Base-by-base conservation (phyloP, 768 basidiomycete species). In the Hirschioporus abietinus region DNA sequence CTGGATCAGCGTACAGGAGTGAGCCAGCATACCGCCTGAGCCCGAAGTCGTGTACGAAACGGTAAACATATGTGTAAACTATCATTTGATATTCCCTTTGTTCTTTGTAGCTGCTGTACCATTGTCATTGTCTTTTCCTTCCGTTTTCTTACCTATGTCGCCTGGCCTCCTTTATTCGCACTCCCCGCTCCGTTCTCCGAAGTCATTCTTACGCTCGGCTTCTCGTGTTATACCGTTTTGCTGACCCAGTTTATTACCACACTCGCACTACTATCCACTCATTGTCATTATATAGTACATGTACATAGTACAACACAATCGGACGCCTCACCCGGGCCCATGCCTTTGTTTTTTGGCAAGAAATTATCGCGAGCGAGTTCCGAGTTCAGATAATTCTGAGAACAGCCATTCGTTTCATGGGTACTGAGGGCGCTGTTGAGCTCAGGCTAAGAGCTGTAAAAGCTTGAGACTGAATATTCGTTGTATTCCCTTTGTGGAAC, bases 1-100 rank as follows among this genome's bases (percentile, higher is more conserved):
- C 69, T 93, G 91, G 91, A 78, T 93, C 64, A 91, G 86, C 73
- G 76, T 92, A 18, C 65, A 68, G 23, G 66, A 66, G 23, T 61
- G 60, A 61, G 23, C 7, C 7, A 60, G 59, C 7, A 27, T 30
- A 30, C 30, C 30, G 30, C 30, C 30, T 30, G 30, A 30, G 30
- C 12, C 25, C 23, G 30, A 61, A 61, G 25, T 23, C 60, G 60
- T 61, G 30, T 61, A 61, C 58, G 25, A 59, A 59, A 59, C 58
- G 20, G 58, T 59, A n/a, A n/a, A 26, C 25, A 59, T 26, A 9
- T 26, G 20, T 59, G 58, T 59, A 59, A 59, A n/a, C 58, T n/a
- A 30, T 30, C 30, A 30, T 3, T 30, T 30, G 4, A 30, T 30
- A 3, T 30, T 3, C 30, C 42, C 42, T 52, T 52, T 52, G 42